These are phyloP conservation scores for Pachysolen tannophilus DNA, from an alignment of 805 yeast genomes.

Conservation along the genomic window DNA sequence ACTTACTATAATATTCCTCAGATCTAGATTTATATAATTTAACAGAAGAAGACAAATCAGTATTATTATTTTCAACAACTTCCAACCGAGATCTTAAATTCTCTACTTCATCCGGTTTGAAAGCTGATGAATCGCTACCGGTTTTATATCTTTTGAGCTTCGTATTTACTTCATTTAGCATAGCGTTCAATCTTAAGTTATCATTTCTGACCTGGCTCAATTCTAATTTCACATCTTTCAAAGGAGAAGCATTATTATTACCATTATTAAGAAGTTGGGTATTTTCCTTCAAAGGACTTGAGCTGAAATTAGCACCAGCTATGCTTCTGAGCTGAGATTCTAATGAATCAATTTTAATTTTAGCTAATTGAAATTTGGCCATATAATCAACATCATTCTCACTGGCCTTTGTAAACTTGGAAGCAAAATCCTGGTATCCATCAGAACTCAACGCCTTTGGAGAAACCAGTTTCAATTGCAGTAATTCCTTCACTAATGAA, in stretches of 20 bases:
- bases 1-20: constrained; percentile 61
- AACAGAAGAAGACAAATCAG: constrained; percentile 44
- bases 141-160: constrained; percentile 22
- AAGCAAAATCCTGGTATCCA: no score
- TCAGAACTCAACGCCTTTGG: no score
- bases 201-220: constrained; percentile 21
- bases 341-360: constrained; percentile 31
- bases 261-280: constrained; percentile 12
- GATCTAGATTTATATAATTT: constrained; percentile 63
- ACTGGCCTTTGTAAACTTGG: no score
- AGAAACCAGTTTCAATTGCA: no score
- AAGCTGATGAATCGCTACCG: constrained; percentile 15
- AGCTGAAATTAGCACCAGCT: constrained; percentile 15
- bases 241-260: not conserved
- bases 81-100: constrained; percentile 51
- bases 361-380: constrained; percentile 38
- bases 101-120: constrained; percentile 26
- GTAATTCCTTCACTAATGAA: constrained; percentile 25
- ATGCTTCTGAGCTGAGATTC: constrained; percentile 22
- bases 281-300: constrained; percentile 22
- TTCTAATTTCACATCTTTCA: no score
- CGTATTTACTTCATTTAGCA: constrained; percentile 26
- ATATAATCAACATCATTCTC: constrained; percentile 29
- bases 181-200: constrained; percentile 24
- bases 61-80: constrained; percentile 45